Percentiles rank a stretch among this genome's conserved stretches.
Evolutionary conservation across 2,329 filamentous ascomycete species (phyloP).

Genomic region (Volutella citrinella): DNA sequence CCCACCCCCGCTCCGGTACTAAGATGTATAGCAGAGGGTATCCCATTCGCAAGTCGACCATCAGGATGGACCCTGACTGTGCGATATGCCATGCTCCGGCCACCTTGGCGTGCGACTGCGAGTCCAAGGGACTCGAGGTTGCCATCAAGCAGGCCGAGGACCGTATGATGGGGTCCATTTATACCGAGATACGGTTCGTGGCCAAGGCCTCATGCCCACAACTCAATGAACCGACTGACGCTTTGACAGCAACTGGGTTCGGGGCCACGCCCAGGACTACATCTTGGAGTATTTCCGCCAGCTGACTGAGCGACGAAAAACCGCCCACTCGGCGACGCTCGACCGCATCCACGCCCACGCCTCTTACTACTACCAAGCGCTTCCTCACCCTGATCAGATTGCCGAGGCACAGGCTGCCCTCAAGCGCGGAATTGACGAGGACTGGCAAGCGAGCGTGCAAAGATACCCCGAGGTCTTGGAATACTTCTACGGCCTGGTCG

Average conservation of each 20-base stretch:
- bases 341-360: conserved; percentile 54
- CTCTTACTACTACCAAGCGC: conserved; percentile 55
- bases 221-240: too few species aligned
- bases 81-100: conserved; percentile 64
- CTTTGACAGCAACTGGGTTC: conserved; percentile 56
- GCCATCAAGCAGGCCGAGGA: conserved; percentile 62
- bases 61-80: conserved; percentile 68
- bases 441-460: conserved; percentile 73
- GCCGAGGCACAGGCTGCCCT: conserved; percentile 61
- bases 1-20: conserved; percentile 29
- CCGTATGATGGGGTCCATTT: conserved; percentile 61
- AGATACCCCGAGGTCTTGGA: conserved; percentile 79
- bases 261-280: conserved; percentile 63
- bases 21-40: conserved; percentile 52
- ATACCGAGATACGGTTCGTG: conserved; percentile 60
- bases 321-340: conserved; percentile 52
- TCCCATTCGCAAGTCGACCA: conserved; percentile 45
- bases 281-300: conserved; percentile 64
- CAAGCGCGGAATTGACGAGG: conserved; percentile 73
- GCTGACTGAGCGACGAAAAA: conserved; percentile 59
- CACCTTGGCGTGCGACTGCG: conserved; percentile 59
- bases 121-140: conserved; percentile 61
- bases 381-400: conserved; percentile 61
- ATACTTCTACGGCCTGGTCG: conserved; percentile 73
- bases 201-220: too few species aligned